Base-by-base conservation (phyloP, 164 flowering plant species). In the Echeveria elegans region DNA sequence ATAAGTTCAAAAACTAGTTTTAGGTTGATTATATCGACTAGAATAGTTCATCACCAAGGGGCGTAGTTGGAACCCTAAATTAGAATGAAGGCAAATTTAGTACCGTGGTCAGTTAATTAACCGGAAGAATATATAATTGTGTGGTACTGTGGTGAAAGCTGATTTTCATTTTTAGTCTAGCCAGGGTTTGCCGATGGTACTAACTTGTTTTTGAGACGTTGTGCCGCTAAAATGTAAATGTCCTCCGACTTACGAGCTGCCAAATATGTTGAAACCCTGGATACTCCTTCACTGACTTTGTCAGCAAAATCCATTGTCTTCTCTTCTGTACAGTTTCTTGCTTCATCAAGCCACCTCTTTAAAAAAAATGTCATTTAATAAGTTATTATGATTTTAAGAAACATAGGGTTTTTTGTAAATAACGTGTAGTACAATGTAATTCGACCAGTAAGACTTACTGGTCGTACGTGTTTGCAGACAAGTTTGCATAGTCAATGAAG, bases 381-480 rank as follows among this genome's bases (percentile, higher is more conserved):
- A n/a, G n/a, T n/a, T n/a, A n/a, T n/a, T n/a, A n/a, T n/a, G n/a
- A n/a, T n/a, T n/a, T n/a, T n/a, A n/a, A n/a, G n/a, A n/a, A n/a
- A n/a, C n/a, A n/a, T n/a, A n/a, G n/a, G n/a, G n/a, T n/a, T n/a
- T n/a, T n/a, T n/a, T n/a, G n/a, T n/a, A 34, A 34, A 34, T 7
- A 34, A 34, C 7, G 7, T 34, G 7, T 34, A 3, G 5, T 34
- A 3, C 37, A 7, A 34, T 3, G 37, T 34, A 3, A 34, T 7
- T 40, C 15, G 8, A 7, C 15, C 11, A 40, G 45, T 9, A 24
- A 32, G 26, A 63, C 70, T 72, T 34, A n/a, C n/a, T n/a, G n/a
- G n/a, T 60, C 68, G 40, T 74, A 74, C 60, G 72, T 67, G 70
- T 70, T 70, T 11, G 72, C 43, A 24, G 69, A 32, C 24, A 70